Conservation (phyloP, 257 asterid genomes). For the Lycium ferocissimum region DNA sequence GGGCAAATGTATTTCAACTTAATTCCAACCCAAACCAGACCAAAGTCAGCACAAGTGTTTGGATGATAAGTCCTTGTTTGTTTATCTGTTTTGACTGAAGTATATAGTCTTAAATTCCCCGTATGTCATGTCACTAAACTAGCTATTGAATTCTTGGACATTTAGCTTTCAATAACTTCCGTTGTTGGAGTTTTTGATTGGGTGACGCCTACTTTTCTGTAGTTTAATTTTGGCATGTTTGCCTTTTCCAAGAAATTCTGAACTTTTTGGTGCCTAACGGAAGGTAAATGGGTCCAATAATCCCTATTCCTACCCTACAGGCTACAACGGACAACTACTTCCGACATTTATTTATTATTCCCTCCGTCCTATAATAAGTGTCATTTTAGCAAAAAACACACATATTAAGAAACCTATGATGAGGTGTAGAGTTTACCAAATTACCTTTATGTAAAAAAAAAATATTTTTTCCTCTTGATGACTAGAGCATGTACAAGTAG, state of each 20-base stretch:
- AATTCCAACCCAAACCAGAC: background rate
- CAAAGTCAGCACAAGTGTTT: background rate
- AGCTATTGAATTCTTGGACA: background rate
- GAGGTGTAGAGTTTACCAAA: too few species aligned
- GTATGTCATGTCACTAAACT: background rate
- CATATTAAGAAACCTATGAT: too few species aligned
- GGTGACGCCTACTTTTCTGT: background rate
- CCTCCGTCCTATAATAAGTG: too few species aligned
- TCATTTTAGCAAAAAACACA: too few species aligned
- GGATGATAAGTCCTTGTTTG: background rate
- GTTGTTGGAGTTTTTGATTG: conserved; percentile 7
- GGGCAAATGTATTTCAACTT: background rate
- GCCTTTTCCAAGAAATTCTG: background rate
- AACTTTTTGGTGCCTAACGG: background rate
- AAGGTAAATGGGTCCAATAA: background rate
- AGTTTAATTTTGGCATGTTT: background rate
- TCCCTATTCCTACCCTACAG: background rate
- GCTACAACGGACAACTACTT: background rate
- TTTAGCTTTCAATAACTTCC: background rate
- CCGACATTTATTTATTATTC: background rate
- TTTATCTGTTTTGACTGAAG: background rate
- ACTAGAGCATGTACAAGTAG: too few species aligned
- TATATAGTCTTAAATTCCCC: background rate
- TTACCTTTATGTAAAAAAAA: too few species aligned
- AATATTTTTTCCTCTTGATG: too few species aligned